Evolutionary conservation across 2,329 filamentous ascomycete species (phyloP), one percentile per base, ranked within the genome.

Genomic region (Bipolaris victoriae): DNA sequence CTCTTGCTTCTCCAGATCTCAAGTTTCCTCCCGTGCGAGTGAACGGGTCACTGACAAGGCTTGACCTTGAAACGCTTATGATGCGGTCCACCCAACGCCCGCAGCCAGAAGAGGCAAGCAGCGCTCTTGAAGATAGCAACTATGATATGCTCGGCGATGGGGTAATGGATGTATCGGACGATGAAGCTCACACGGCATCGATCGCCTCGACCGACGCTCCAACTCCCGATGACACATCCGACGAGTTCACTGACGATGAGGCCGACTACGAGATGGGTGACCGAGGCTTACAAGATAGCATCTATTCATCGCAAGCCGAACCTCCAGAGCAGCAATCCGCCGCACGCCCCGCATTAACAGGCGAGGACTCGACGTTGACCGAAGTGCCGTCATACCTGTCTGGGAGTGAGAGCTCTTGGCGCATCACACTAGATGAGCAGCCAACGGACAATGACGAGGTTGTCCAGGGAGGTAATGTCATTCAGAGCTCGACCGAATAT

Each of bases 141-240:
- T 76, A 75, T 63, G 74, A 75, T 50, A 56, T 66, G 22, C 68
- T 76, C 37, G 64, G 66, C 45, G 72, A 73, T 29, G 68, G 67
- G 44, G 52, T 71, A 26, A 66, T 66, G 60, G 68, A 71, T 26
- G 60, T 65, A 7, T 76, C 75, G 1, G 74, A 76, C 61, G 74
- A 77, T 54, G 74, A 76, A 54, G 72, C 67, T 43, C 70, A 74
- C 18, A 77, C 75, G 20, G 73, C 70, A 39, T 77, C 75, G 7
- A 64, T 77, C 31, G 71, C 74, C 1, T 76, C 74, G 1, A 72
- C 71, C 24, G 72, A 74, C 49, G 68, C 56, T 24, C 64, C 65
- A 18, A 72, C 72, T 10, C 71, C 73, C 41, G 74, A 76, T 51
- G 71, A 76, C 44, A 64, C 70, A 18, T 73, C 69, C 5, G 50